These are phyloP conservation scores for Basipetospora chlamydospora DNA, from an alignment of 2,329 filamentous ascomycete species.

Conservation along the genomic window DNA sequence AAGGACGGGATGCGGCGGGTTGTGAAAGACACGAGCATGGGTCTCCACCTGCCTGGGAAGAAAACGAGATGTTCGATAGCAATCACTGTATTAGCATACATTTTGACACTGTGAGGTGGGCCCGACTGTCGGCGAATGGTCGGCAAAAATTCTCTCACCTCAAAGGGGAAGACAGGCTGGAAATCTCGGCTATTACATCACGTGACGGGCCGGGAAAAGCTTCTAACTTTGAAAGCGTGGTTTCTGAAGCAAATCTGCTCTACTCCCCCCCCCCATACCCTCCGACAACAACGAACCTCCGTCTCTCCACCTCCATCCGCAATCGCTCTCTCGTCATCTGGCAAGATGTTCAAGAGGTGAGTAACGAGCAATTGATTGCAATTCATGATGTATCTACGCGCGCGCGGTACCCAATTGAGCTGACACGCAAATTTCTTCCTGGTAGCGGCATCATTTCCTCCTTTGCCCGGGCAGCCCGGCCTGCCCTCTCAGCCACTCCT, in stretches of 20 bases:
- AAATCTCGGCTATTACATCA: constrained; percentile 10
- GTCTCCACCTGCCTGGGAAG: too few relatives aligned
- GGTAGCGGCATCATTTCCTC: constrained; percentile 53
- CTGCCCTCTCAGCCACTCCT: constrained; percentile 40
- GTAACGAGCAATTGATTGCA: constrained; percentile 23
- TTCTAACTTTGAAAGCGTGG: constrained; percentile 9
- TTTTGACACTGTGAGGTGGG: neutral
- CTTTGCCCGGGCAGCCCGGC: constrained; percentile 47
- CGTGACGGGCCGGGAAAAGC: constrained; percentile 9
- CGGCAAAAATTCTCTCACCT: constrained; percentile 8
- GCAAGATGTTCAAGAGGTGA: constrained; percentile 75
- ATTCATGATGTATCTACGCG: constrained; percentile 9
- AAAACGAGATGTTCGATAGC: neutral
- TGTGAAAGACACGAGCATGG: too few relatives aligned
- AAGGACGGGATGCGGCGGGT: too few relatives aligned
- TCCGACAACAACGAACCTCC: constrained; percentile 34
- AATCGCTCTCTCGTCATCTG: constrained; percentile 52
- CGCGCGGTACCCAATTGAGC: constrained; percentile 30
- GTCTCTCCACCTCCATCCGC: constrained; percentile 42
- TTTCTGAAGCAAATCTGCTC: constrained; percentile 31
- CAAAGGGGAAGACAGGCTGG: constrained; percentile 10
- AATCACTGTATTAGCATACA: neutral
- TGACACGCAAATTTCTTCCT: constrained; percentile 14
- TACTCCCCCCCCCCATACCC: constrained; percentile 31
- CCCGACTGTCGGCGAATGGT: constrained; percentile 10